Conservation (phyloP, 306 rosid genomes). For the Vigna radiata region DNA sequence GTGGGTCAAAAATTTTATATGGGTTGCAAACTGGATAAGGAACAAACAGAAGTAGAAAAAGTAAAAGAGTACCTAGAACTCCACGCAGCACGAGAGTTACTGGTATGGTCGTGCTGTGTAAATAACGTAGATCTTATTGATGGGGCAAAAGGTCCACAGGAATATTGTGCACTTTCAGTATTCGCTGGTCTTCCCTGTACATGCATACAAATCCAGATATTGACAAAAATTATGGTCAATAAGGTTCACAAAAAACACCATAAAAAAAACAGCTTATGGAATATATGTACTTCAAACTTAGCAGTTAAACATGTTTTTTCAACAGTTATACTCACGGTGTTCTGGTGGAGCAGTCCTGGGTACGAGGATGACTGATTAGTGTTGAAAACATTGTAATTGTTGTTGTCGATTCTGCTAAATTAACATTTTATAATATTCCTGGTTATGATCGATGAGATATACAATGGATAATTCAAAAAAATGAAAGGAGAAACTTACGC, state of each 20-base stretch:
- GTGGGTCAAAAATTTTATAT: neutral
- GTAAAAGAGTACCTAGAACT: neutral
- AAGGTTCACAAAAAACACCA: no score
- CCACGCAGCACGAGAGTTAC: neutral
- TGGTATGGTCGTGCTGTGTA: neutral
- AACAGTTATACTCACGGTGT: constrained; percentile 28
- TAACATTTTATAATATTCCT: no score
- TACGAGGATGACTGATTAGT: no score
- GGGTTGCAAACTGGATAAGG: neutral
- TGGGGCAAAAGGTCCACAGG: neutral
- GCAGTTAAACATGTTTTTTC: neutral
- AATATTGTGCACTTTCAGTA: neutral
- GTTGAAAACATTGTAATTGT: no score
- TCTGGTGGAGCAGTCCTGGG: no score
- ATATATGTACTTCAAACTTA: neutral
- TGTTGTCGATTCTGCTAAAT: no score
- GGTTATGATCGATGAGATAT: no score
- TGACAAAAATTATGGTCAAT: neutral
- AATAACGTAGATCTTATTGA: neutral
- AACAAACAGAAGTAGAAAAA: neutral
- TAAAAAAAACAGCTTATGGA: neutral
- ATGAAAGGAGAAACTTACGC: neutral
- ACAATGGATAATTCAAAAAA: no score
- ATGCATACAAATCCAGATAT: constrained; percentile 4
- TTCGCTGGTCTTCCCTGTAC: neutral